Evolutionary conservation across 2,329 filamentous ascomycete genomes (phyloP).

Genomic region (Onygena corvina): DNA sequence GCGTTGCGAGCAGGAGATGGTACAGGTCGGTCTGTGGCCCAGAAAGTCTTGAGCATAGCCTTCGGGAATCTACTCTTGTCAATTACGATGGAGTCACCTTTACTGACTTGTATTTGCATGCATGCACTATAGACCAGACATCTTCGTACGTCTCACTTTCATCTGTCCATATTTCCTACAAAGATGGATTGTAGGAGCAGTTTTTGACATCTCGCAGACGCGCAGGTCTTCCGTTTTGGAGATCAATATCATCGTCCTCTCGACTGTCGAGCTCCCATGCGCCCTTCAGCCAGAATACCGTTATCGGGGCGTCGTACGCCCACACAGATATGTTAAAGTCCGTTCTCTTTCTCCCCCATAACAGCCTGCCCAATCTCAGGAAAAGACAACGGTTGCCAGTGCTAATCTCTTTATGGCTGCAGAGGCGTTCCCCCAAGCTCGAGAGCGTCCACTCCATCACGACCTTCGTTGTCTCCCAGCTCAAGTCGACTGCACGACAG

Average conservation of each 20-base stretch:
- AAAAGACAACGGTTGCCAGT: not conserved
- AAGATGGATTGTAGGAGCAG: slow-evolving; percentile 5
- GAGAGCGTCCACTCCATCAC: slow-evolving; percentile 62
- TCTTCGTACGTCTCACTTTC: slow-evolving; percentile 24
- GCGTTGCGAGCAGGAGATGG: slow-evolving; percentile 70
- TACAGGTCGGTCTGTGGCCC: slow-evolving; percentile 83
- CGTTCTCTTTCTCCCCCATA: slow-evolving; percentile 34
- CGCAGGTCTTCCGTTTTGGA: slow-evolving; percentile 83
- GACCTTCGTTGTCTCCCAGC: slow-evolving; percentile 43
- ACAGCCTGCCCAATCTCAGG: not conserved
- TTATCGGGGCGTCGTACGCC: slow-evolving; percentile 90
- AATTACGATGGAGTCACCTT: not conserved
- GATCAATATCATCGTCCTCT: slow-evolving; percentile 42
- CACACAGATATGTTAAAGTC: slow-evolving; percentile 91
- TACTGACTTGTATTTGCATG: slow-evolving; percentile 8
- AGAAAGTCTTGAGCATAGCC: not conserved
- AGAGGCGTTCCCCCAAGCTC: slow-evolving; percentile 36
- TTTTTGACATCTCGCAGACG: slow-evolving; percentile 38
- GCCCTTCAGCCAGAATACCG: slow-evolving; percentile 53
- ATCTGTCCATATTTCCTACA: slow-evolving; percentile 19
- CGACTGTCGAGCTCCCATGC: slow-evolving; percentile 44
- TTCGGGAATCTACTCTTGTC: not conserved
- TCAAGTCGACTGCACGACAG: slow-evolving; percentile 32
- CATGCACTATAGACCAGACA: slow-evolving; percentile 25
- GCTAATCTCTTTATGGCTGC: slow-evolving; percentile 11